Percentiles rank a stretch among this genome's conserved stretches.
Evolutionary conservation across 139 green algal genomes (phyloP).

Genomic region (Bryopsis sp.): DNA sequence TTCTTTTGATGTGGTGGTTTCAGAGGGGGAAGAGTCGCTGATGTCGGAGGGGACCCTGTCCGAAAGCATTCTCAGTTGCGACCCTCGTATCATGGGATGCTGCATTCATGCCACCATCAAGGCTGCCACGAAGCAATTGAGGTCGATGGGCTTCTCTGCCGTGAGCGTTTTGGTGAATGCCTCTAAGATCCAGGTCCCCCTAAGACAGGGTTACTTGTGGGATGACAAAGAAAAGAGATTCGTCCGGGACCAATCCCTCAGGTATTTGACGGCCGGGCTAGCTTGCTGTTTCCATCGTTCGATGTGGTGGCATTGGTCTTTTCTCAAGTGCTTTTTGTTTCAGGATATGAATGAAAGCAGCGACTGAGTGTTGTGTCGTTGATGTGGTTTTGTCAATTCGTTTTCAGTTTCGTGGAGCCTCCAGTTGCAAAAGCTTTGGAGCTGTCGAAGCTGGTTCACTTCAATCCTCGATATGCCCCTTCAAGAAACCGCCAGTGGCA

Average conservation of each 20-base stretch:
- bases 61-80: too few species aligned
- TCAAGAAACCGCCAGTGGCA: constrained; percentile 89
- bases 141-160: constrained; percentile 5
- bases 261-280: too few species aligned
- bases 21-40: too few species aligned
- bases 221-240: neutral
- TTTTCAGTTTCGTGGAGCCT: constrained; percentile 37
- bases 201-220: constrained; percentile 13
- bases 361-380: too few species aligned
- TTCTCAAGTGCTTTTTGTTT: too few species aligned
- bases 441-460: constrained; percentile 50
- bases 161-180: constrained; percentile 21
- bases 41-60: too few species aligned
- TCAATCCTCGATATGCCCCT: constrained; percentile 37
- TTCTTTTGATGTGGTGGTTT: too few species aligned
- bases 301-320: too few species aligned
- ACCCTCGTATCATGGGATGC: neutral
- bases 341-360: too few species aligned
- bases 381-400: too few species aligned
- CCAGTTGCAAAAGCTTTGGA: constrained; percentile 65
- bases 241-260: neutral
- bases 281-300: too few species aligned
- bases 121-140: neutral
- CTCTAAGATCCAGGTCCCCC: neutral
- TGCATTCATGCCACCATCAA: constrained; percentile 5